Base-by-base conservation (phyloP, 2,329 filamentous ascomycete genomes). In the Thermothelomyces thermophilus region DNA sequence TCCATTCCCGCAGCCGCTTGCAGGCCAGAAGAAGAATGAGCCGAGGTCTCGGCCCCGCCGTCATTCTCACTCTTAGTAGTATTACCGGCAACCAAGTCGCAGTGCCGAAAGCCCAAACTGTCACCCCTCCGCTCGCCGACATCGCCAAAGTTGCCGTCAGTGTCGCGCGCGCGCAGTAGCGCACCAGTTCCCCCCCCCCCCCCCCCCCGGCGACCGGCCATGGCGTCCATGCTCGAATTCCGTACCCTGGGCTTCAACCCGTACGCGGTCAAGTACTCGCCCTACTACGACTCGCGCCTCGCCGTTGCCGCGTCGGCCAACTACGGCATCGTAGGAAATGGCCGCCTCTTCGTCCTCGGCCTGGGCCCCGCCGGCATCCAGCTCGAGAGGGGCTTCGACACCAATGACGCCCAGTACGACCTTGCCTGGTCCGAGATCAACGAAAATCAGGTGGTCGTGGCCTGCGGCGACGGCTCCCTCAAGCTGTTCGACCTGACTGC, bases 221-320 rank as follows among this genome's bases (percentile, higher is more conserved):
- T 68, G 73, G 74, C 65, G 55, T 63, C 68, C 33, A 96, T 97
- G 90, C 84, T 97, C 61, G 90, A 96, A 71, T 97, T 87, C 72
- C 86, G 87, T 57, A 97, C 93, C 19, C 79, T 88, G 65, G 93
- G 93, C 63, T 97, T 82, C 77, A 95, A 97, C 69, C 90, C 90
- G 62, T 96, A 95, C 71, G 88, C 87, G 60, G 90, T 96, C 69
- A 95, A 96, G 71, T 98, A 97, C 76, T 97, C 91, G 49, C 93
- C 93, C 6, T 98, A 96, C 74, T 95, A 94, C 73, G 93, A 97
- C 73, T 93, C 87, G 58, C 84, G 90, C 56, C 82, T 98, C 57
- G 91, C 91, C 50, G 90, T 96, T 61, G 87, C 88, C 26, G 79
- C 87, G 1, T 86, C 90, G n/a, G 83, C 91, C 56, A 97, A 98